phyloP scores from a whole-genome alignment of 768 basidiomycete species.

The Suillus alpinus region DNA sequence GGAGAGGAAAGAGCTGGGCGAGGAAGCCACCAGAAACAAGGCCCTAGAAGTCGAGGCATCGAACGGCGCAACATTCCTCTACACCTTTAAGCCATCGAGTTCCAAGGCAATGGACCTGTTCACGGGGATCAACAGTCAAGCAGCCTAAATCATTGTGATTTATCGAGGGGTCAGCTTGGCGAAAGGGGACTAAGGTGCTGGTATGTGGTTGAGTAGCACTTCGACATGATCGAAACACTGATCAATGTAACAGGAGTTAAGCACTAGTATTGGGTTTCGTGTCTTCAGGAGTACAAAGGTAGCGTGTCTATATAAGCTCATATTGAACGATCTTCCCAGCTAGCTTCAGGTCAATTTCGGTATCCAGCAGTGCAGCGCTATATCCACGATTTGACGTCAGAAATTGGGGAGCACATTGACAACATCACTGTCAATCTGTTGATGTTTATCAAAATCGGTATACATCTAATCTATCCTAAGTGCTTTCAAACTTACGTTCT shows the following conservation, averaged over 20 bases:
- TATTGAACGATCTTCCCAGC: neutral
- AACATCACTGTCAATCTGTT: conserved; percentile 48
- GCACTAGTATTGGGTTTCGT: conserved; percentile 52
- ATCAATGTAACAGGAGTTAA: neutral
- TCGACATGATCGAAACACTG: neutral
- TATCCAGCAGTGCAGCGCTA: conserved; percentile 54
- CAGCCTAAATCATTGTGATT: too few species aligned
- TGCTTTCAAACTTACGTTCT: neutral
- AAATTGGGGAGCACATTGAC: conserved; percentile 55
- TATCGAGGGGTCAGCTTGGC: neutral
- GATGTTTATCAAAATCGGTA: conserved; percentile 54
- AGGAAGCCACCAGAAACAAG: neutral
- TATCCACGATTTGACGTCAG: conserved; percentile 48
- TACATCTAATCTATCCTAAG: neutral
- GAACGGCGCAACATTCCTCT: neutral
- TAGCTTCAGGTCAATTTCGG: conserved; percentile 43
- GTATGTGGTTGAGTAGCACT: neutral
- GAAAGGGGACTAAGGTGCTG: neutral
- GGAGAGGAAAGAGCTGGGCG: neutral
- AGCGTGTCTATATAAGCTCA: conserved; percentile 4
- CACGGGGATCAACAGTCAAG: neutral
- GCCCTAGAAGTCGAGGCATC: neutral
- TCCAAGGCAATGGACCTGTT: neutral
- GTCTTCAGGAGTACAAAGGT: conserved; percentile 47
- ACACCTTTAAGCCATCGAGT: neutral